Evolutionary conservation across 805 yeast genomes (phyloP).

Genomic region (Starmerella bacillaris): DNA sequence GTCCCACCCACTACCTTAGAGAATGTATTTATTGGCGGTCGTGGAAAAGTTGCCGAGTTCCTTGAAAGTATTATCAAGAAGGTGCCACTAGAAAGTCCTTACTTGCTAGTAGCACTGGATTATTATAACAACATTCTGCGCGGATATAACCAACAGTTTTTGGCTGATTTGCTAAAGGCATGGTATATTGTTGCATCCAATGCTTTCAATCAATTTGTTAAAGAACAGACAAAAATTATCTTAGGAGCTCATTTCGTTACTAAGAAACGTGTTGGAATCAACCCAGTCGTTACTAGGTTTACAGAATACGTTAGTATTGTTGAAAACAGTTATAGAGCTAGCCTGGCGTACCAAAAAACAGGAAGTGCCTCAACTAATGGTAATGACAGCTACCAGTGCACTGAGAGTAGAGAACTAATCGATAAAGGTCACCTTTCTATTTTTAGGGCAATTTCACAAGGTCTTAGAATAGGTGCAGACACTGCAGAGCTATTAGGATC

Average conservation of each 20-base stretch:
- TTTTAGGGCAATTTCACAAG: slow-evolving; percentile 17
- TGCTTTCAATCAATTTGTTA: slow-evolving; percentile 44
- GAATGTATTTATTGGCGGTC: background rate
- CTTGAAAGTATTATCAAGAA: slow-evolving; percentile 18
- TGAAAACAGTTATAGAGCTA: slow-evolving; percentile 10
- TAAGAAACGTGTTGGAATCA: slow-evolving; percentile 27
- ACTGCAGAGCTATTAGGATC: slow-evolving; percentile 1
- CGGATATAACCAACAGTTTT: slow-evolving; percentile 47
- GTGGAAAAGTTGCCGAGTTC: background rate
- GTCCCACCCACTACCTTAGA: background rate
- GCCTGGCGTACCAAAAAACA: slow-evolving; percentile 3
- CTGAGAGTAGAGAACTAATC: slow-evolving; percentile 9
- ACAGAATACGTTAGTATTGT: slow-evolving; percentile 23
- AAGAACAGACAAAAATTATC: slow-evolving; percentile 33
- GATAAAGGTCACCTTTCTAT: slow-evolving; percentile 13
- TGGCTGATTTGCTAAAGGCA: slow-evolving; percentile 33
- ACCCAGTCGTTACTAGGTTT: slow-evolving; percentile 31
- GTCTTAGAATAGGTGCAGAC: slow-evolving; percentile 14
- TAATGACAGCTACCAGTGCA: slow-evolving; percentile 2
- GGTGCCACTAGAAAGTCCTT: slow-evolving; percentile 28
- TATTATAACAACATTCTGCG: slow-evolving; percentile 24
- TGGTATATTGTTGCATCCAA: slow-evolving; percentile 33
- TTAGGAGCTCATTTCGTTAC: slow-evolving; percentile 25
- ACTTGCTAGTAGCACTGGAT: slow-evolving; percentile 29
- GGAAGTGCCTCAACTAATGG: background rate